Evolutionary conservation across 306 rosid genomes (phyloP).

Genomic region (Coriaria nepalensis): DNA sequence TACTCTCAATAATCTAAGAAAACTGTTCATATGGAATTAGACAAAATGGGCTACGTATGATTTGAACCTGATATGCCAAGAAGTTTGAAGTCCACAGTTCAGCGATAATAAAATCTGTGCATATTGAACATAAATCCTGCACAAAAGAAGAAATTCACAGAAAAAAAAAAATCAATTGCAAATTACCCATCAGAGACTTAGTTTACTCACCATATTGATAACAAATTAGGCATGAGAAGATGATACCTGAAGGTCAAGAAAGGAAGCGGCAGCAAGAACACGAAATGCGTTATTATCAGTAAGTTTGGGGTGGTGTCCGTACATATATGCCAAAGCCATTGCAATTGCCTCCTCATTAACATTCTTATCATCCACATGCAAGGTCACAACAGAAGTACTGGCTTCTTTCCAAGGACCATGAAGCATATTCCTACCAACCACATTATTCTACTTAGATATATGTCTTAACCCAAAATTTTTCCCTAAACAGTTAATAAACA

Average conservation of each 20-base stretch:
- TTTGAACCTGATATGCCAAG: conserved; percentile 83
- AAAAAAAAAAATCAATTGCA: neutral
- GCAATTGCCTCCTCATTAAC: conserved; percentile 80
- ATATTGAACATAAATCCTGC: conserved; percentile 91
- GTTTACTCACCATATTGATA: conserved; percentile 4
- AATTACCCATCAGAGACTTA: too few species aligned
- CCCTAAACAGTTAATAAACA: too few species aligned
- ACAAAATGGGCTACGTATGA: conserved; percentile 24
- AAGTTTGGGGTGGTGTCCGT: conserved; percentile 92
- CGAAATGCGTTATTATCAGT: conserved; percentile 83
- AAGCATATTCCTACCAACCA: conserved; percentile 73
- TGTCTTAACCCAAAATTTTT: too few species aligned
- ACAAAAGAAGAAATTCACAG: conserved; percentile 4
- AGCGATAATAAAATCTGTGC: conserved; percentile 89
- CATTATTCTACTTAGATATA: too few species aligned
- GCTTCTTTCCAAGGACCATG: conserved; percentile 99
- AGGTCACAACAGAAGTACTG: conserved; percentile 54
- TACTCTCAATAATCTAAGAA: conserved; percentile 14
- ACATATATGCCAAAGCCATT: conserved; percentile 79
- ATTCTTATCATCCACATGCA: conserved; percentile 78
- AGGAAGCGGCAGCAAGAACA: conserved; percentile 92
- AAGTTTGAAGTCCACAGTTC: conserved; percentile 96
- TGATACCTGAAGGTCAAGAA: conserved; percentile 93
- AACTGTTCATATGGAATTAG: conserved; percentile 1
- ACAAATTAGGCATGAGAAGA: conserved; percentile 11